Evolutionary conservation across 2,329 filamentous ascomycete species (phyloP).

Genomic region (Colletotrichum sp.): DNA sequence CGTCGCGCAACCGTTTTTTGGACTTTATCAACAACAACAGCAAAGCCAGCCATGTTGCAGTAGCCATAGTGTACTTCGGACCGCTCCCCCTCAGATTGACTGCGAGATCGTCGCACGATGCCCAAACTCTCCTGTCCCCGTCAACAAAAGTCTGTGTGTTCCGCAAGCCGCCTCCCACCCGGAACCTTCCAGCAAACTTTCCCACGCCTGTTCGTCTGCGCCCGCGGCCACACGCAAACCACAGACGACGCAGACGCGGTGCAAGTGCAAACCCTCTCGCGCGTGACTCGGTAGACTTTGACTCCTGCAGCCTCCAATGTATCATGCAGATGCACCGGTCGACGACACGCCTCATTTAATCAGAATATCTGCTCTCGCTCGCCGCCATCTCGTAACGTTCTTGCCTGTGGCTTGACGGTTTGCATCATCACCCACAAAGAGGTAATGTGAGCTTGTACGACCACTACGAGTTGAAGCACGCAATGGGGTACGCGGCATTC

Average conservation of each 20-base stretch:
- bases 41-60: background rate
- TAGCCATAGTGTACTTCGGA: background rate
- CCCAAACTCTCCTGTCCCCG: background rate
- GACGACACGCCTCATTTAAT: background rate
- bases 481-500: background rate
- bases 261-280: background rate
- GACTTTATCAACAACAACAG: background rate
- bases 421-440: background rate
- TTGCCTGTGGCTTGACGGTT: background rate
- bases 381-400: background rate
- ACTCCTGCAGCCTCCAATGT: background rate
- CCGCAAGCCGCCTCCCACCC: background rate
- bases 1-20: background rate
- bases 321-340: background rate
- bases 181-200: slow-evolving; percentile 15
- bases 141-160: background rate
- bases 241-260: background rate
- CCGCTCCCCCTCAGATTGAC: background rate
- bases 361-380: background rate
- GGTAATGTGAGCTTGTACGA: background rate
- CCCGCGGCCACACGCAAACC: background rate
- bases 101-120: background rate
- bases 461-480: background rate
- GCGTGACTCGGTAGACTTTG: slow-evolving; percentile 18
- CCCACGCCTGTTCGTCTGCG: background rate